Evolutionary conservation across 495 filamentous ascomycete genomes (phyloP), one percentile per base, ranked within the genome.

Genomic region (Penicillium ochrochloron): DNA sequence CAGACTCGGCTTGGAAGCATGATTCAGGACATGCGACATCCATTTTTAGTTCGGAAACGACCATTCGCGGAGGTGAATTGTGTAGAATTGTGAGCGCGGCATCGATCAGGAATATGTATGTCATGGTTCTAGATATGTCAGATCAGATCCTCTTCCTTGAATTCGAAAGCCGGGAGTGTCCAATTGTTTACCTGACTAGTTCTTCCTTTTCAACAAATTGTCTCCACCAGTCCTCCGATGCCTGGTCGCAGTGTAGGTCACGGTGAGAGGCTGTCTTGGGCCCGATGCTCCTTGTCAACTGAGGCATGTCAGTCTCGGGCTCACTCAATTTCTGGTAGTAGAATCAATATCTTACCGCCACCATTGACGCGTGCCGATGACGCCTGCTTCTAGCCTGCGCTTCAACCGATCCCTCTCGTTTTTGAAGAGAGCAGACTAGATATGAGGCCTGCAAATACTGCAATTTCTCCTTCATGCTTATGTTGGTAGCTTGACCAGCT

Each of bases 301-400:
- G 21, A 33, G 4, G 9, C 11, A 5, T 11, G 11, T 46, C 11
- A 46, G 42, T 11, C 14, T 21, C 8, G 8, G 5, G 1, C 23
- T n/a, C 11, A 19, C 19, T 21, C 42, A 46, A 46, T 23, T 21
- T 23, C 11, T 46, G 2, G 19, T 14, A 11, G 19, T 14, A 23
- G 19, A 23, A 0, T 19, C 21, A 15, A 15, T 23, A 21, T 46
- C 70, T 50, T 55, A 73, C 70, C 33, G 68, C 62, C 8, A 73
- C 70, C 63, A 73, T 68, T 9, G 65, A 66, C 2, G 68, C 70
- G 67, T 70, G 70, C 11, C 70, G 65, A 60, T 70, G 63, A 29
- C 70, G 58, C 23, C 70, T 41, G 14, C 67, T 67, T n/a, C 70
- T 61, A 1, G 64, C 57, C 23, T 69, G 67, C 5, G 70, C 65